Base-by-base conservation (phyloP, 768 basidiomycete species). In the Amanita phalloides region DNA sequence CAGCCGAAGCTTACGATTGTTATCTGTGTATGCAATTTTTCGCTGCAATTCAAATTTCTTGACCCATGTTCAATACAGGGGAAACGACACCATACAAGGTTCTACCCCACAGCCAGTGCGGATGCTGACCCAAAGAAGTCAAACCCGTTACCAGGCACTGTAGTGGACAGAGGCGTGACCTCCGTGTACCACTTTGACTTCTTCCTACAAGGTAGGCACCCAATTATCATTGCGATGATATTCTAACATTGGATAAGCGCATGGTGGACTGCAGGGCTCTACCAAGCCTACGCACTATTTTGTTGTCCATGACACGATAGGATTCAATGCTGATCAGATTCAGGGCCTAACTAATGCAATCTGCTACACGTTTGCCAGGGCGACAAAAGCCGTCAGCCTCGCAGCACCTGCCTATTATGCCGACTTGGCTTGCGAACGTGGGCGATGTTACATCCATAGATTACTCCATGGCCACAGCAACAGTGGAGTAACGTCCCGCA, bases 321-420 rank as follows among this genome's bases (percentile, higher is more conserved):
- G 64, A 4, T 79, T 90, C 55, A 70, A 65, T 4, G 80, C 87
- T 0, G 87, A 93, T 62, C 71, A 75, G 10, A 66, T 91, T 4
- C 90, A 93, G 62, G 66, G 69, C 30, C 73, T 88, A 44, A 83
- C 86, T 17, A 83, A 90, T 62, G 64, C 77, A 10, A 71, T 82
- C 54, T 81, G 82, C 64, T 90, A 90, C 64, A 74, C 86, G 62
- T 94, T 88, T 58, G 86, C 85, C 4, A 82, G 90, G 13, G 89
- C 90, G 2, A 93, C 91, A 2, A 86, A 89, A 58, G 85, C 89
- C 0, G 91, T 93, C 47, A 88, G 86, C 60, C 72, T 91, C 20
- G 77, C 81, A 9, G 87, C 89, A 0, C 83, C 89, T 0, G 88
- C 88, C 0, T 89, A 89, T 62, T 90, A 89, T 56, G 84, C 86